These are phyloP conservation scores for Salix udensis DNA, from an alignment of 345 rosid species.

Conservation along the genomic window DNA sequence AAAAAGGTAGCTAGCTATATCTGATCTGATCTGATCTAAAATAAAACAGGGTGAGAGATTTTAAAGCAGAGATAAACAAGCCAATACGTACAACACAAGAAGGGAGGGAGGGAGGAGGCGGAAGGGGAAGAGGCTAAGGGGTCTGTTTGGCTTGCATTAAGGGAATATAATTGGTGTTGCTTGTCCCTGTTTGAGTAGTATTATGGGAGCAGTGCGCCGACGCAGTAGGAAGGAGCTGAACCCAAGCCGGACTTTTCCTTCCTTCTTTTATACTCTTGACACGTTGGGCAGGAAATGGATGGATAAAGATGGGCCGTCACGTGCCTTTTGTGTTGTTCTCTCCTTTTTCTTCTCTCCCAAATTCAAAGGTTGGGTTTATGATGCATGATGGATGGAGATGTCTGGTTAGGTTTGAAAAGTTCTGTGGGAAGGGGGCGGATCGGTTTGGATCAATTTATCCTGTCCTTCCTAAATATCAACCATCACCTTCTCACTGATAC, in stretches of 20 bases:
- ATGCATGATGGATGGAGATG: not conserved
- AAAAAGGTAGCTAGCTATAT: not conserved
- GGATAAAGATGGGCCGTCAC: conserved; percentile 14
- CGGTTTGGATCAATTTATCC: not conserved
- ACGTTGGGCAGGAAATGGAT: not conserved
- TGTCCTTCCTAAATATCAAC: not conserved
- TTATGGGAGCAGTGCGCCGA: conserved; percentile 16
- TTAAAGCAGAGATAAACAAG: not conserved
- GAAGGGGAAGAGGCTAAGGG: not conserved
- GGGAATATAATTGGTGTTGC: not conserved
- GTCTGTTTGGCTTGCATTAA: not conserved
- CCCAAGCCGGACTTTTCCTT: not conserved
- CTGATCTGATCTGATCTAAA: not conserved
- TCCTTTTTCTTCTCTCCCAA: not conserved
- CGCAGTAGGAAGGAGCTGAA: not conserved
- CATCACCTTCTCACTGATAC: not conserved
- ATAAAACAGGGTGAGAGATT: not conserved
- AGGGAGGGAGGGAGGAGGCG: not conserved
- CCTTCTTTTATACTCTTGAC: not conserved
- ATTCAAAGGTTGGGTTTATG: not conserved
- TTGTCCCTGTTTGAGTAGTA: not conserved
- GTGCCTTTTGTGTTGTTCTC: conserved; percentile 16
- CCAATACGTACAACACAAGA: not conserved
- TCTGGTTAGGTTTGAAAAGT: not conserved
- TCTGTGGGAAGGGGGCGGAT: not conserved